Conservation (phyloP, 1,139 yeast species). For the Kluyveromyces marxianus region DNA sequence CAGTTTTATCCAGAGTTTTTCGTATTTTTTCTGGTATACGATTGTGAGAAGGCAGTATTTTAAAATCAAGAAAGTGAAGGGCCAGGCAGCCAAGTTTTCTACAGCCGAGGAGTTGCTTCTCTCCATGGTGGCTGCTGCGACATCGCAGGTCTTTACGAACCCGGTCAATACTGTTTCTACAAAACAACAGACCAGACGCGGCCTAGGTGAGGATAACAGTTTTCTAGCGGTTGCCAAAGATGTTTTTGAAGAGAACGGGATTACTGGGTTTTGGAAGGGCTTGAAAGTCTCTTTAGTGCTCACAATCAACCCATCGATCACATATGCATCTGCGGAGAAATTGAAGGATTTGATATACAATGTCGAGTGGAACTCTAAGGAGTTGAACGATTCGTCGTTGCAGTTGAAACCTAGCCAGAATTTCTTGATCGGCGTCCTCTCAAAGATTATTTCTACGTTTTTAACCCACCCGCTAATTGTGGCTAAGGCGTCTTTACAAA, state of each 20-base stretch:
- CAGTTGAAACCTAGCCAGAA: conserved; percentile 55
- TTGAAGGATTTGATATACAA: conserved; percentile 47
- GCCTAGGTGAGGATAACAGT: conserved; percentile 32
- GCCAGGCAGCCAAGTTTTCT: conserved; percentile 23
- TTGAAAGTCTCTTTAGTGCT: conserved; percentile 72
- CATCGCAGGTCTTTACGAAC: conserved; percentile 75
- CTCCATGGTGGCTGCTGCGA: conserved; percentile 80
- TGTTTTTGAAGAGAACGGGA: conserved; percentile 59
- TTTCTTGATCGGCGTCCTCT: conserved; percentile 67
- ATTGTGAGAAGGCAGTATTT: conserved; percentile 56
- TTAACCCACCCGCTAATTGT: conserved; percentile 82
- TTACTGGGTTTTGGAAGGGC: conserved; percentile 77
- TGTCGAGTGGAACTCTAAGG: conserved; percentile 7
- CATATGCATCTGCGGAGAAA: conserved; percentile 77
- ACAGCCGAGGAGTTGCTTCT: conserved; percentile 68
- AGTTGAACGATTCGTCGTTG: conserved; percentile 32
- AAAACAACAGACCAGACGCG: conserved; percentile 61
- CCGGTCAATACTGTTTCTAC: conserved; percentile 81
- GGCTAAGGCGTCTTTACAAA: conserved; percentile 75
- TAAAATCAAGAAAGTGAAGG: conserved; percentile 35
- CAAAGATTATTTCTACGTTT: conserved; percentile 74
- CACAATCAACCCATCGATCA: conserved; percentile 79
- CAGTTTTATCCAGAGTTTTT: conserved; percentile 72
- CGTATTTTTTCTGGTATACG: conserved; percentile 85
- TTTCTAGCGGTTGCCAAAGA: conserved; percentile 42